Conservation (phyloP, 306 rosid genomes). For the Senna siamea region DNA sequence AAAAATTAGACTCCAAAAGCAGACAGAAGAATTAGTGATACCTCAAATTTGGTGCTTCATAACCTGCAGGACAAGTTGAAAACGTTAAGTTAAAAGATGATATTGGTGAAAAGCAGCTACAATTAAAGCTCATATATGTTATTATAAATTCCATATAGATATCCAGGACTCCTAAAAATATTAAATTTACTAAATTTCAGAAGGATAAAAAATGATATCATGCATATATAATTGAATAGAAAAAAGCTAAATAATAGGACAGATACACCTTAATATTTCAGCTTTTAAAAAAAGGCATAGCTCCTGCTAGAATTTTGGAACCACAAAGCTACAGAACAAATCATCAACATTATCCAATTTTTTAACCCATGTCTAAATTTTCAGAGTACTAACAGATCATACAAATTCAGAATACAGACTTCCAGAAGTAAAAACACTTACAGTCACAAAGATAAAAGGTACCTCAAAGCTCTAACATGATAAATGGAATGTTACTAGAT, state of each 20-base stretch:
- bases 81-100: conserved; percentile 22
- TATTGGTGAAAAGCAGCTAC: background rate
- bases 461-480: background rate
- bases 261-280: background rate
- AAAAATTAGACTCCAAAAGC: conserved; percentile 17
- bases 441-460: background rate
- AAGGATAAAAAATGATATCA: background rate
- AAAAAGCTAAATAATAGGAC: background rate
- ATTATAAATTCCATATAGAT: conserved; percentile 11
- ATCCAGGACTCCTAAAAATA: background rate
- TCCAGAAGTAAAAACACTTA: background rate
- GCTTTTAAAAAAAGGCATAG: background rate
- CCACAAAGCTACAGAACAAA: background rate
- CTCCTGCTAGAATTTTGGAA: background rate
- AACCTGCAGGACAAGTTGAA: conserved; percentile 57
- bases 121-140: background rate
- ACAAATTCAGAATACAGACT: background rate
- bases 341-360: background rate
- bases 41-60: conserved; percentile 85
- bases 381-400: background rate
- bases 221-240: background rate
- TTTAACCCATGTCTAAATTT: too few species aligned
- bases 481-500: too few species aligned
- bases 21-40: conserved; percentile 26
- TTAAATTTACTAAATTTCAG: background rate